Base-by-base conservation (phyloP, 345 rosid species). In the Abelmoschus esculentus region DNA sequence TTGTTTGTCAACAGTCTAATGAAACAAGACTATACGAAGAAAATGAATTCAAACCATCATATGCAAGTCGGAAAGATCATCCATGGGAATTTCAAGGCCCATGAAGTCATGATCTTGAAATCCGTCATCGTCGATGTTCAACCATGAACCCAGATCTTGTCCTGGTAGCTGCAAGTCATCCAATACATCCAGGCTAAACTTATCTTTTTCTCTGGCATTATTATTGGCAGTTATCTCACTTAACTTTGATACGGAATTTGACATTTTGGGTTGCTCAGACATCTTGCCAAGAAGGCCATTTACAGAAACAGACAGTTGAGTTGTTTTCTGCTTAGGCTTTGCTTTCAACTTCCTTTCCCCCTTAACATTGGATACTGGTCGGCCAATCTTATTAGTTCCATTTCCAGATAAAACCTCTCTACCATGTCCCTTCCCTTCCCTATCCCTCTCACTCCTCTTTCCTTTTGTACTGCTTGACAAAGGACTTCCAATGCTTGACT, bases 81-180 rank as follows among this genome's bases (percentile, higher is more conserved):
- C 99, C 99, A 90, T 91, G 50, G 99, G 99, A 79, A 95, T 95
- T 78, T 91, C 93, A 72, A 95, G 99, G 72, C 99, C 98, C 85
- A 87, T 83, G 72, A 88, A 90, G 79, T 90, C 98, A 66, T 86
- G 79, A 76, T 91, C 97, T 77, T 85, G 97, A 76, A 92, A 83
- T 68, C 84, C 91, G 68, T 92, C 97, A 26, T 95, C 99, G 69
- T 92, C 99, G 67, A 95, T 87, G 82, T 87, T 89, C 83, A 95
- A 81, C 99, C 99, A 95, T 29, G 97, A 84, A 75, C 89, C 90
- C 36, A 91, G 78, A 80, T 95, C 99, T 72, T 91, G 86, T 46
- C 82, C 96, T 17, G 90, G 91, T 73, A 93, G 84, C 75, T 85
- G 90, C 76, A 90, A 79, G 72, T 76, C 91, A 81, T 89, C 96